Base-by-base conservation (phyloP, 306 rosid genomes). In the Fragaria ananassa region DNA sequence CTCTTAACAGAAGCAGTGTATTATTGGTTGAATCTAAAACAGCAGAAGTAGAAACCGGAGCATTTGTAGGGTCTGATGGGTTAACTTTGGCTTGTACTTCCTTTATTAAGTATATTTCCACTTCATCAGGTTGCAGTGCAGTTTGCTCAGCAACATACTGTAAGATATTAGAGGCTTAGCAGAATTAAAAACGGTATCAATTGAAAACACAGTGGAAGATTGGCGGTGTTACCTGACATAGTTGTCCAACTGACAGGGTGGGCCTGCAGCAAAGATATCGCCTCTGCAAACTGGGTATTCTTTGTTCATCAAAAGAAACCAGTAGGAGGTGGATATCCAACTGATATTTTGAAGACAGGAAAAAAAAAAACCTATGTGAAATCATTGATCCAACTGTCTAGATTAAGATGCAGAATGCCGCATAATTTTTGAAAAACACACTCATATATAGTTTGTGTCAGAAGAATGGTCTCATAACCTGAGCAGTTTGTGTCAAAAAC, bases 191-290 rank as follows among this genome's bases (percentile, higher is more conserved):
- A 23, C 18, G 27, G 54, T 39, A 70, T 29, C 39, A 63, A 27
- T 76, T 57, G 72, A 70, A 69, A 79, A 57, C 11, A 70, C 34
- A 81, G 68, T 49, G 71, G 77, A 76, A 76, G 25, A 79, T 62
- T 29, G 11, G 35, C 0, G 15, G 64, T 58, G 46, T 75, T 71
- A 93, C 98, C 91, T 89, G 78, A 81, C 85, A 77, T 34, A 93
- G 81, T 37, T 60, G 85, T 73, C 82, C 77, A 74, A 93, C 75
- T 27, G 91, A 83, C 67, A 81, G 18, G 23, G 83, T 83, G 72
- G 90, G 91, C 75, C 70, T 85, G 83, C 98, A 90, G 77, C 74
- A 71, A 83, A 93, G 87, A 74, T 80, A 84, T 51, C 91, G 88
- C 74, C 81, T 70, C 74, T 79, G 77, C 86, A 91, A 82, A 76